These are phyloP conservation scores for Scutellaria barbata DNA, from an alignment of 257 asterid species.

Conservation along the genomic window DNA sequence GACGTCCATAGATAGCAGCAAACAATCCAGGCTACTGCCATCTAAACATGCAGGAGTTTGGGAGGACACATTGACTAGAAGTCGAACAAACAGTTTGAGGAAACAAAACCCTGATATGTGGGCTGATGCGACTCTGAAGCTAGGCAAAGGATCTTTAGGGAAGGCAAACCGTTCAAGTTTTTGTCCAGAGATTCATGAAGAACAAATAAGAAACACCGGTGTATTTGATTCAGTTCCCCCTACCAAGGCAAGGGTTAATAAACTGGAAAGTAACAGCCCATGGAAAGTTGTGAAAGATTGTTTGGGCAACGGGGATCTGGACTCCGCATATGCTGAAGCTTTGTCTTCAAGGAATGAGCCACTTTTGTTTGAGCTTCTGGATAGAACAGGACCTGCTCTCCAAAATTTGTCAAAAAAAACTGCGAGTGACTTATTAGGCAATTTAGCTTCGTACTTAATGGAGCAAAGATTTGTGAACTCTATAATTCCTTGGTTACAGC, in stretches of 20 bases:
- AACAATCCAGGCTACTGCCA: slow-evolving; percentile 52
- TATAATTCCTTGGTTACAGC: slow-evolving; percentile 91
- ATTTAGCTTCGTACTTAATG: slow-evolving; percentile 62
- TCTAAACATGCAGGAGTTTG: slow-evolving; percentile 51
- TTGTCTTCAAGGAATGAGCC: slow-evolving; percentile 71
- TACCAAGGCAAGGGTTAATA: slow-evolving; percentile 49
- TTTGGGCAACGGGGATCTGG: slow-evolving; percentile 69
- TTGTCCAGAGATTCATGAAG: slow-evolving; percentile 47
- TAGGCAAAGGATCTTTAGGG: slow-evolving; percentile 47
- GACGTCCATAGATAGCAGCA: slow-evolving; percentile 66
- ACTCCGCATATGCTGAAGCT: slow-evolving; percentile 81
- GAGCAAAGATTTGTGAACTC: slow-evolving; percentile 76
- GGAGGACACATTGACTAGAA: slow-evolving; percentile 55
- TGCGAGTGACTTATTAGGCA: slow-evolving; percentile 61
- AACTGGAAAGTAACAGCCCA: slow-evolving; percentile 48
- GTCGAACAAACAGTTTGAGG: slow-evolving; percentile 55
- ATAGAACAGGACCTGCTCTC: slow-evolving; percentile 85
- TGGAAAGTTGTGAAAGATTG: slow-evolving; percentile 62
- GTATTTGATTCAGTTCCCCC: slow-evolving; percentile 50
- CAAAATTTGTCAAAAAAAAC: slow-evolving; percentile 74
- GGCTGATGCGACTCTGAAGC: slow-evolving; percentile 58
- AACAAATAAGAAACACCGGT: slow-evolving; percentile 51
- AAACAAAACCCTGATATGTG: slow-evolving; percentile 60
- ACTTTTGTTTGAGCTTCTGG: slow-evolving; percentile 82
- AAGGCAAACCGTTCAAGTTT: slow-evolving; percentile 47